phyloP scores from a whole-genome alignment of 495 filamentous ascomycete species.

The Trichocladium uniseriatum region DNA sequence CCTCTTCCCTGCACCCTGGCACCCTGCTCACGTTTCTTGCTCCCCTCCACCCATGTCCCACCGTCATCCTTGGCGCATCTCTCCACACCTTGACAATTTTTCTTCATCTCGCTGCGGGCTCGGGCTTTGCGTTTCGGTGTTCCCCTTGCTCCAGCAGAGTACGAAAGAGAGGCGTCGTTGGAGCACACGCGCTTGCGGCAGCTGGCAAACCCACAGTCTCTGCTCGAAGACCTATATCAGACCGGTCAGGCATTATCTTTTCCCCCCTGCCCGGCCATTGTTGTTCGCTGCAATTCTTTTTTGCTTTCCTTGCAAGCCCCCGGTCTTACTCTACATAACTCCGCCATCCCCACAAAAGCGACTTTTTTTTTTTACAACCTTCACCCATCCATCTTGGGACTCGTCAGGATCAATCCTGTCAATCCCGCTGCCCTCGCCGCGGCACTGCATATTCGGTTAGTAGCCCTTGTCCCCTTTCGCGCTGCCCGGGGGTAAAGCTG shows the following conservation, averaged over 20 bases:
- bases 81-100: slow-evolving; percentile 29
- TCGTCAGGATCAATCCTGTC: slow-evolving; percentile 7
- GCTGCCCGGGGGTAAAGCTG: slow-evolving; percentile 12
- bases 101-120: slow-evolving; percentile 20
- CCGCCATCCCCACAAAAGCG: slow-evolving; percentile 9
- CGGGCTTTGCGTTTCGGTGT: slow-evolving; percentile 15
- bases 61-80: slow-evolving; percentile 32
- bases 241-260: background rate
- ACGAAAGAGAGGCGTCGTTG: slow-evolving; percentile 1
- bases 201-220: background rate
- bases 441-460: slow-evolving; percentile 14
- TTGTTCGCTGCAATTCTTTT: background rate
- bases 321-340: slow-evolving; percentile 3
- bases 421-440: slow-evolving; percentile 5
- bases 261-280: background rate
- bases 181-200: no score
- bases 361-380: background rate
- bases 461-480: slow-evolving; percentile 2
- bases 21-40: slow-evolving; percentile 34
- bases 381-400: background rate
- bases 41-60: slow-evolving; percentile 35
- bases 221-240: background rate
- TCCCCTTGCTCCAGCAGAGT: background rate
- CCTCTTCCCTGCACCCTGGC: slow-evolving; percentile 13
- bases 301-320: slow-evolving; percentile 1